phyloP scores from a whole-genome alignment of 2,329 filamentous ascomycete genomes.

The Fusarium tuaranense region DNA sequence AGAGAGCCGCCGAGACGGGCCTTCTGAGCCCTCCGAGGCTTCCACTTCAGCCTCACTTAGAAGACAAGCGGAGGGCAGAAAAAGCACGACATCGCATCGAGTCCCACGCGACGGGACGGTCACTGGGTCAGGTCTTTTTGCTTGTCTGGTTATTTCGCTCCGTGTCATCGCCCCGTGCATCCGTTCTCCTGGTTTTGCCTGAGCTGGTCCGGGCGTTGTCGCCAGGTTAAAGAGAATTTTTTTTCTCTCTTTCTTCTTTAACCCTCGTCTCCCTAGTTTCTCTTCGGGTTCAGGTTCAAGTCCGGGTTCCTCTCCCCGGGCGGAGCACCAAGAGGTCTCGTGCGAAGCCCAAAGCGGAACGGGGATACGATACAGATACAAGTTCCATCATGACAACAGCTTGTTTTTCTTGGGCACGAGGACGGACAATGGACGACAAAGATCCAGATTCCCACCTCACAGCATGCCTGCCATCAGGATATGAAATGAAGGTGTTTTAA shows the following conservation, averaged over 20 bases:
- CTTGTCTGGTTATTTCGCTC: slow-evolving; percentile 3
- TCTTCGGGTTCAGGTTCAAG: slow-evolving; percentile 22
- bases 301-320: slow-evolving; percentile 13
- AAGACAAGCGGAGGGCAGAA: neutral
- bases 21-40: neutral
- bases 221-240: slow-evolving; percentile 7
- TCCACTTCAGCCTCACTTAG: slow-evolving; percentile 22
- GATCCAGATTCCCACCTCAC: neutral
- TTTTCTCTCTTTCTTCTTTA: slow-evolving; percentile 8
- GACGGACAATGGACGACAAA: neutral
- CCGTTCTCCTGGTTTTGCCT: slow-evolving; percentile 1
- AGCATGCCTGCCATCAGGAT: neutral
- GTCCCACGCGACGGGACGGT: slow-evolving; percentile 10
- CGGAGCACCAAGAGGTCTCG: slow-evolving; percentile 23
- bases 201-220: slow-evolving; percentile 18
- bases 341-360: slow-evolving; percentile 18
- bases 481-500: slow-evolving; percentile 6
- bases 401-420: slow-evolving; percentile 11
- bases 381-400: neutral
- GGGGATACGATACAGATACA: neutral
- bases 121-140: slow-evolving; percentile 3
- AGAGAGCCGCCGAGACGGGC: slow-evolving; percentile 19
- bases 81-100: slow-evolving; percentile 32
- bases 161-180: slow-evolving; percentile 11
- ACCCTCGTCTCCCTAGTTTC: slow-evolving; percentile 7